Evolutionary conservation across 139 green algal species (phyloP), one percentile per base, ranked within the genome.

Genomic region (Pedinophyceae sp.): DNA sequence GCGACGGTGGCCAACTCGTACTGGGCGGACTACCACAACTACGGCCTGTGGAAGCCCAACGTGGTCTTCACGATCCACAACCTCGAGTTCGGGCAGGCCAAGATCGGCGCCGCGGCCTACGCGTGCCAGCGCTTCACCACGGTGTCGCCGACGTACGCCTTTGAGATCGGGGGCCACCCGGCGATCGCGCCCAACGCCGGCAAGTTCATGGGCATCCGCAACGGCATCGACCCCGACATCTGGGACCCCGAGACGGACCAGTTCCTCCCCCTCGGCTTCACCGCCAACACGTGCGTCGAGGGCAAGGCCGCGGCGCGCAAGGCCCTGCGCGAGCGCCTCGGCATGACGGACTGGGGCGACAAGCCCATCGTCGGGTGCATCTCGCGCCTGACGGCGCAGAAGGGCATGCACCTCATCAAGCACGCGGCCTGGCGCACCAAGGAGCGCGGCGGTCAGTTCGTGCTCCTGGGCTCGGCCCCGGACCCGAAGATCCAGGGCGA

Each of bases 331-430:
- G 28, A 77, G 52, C 55, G 68, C 6, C 34, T 89, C 27, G 64
- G 64, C 48, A 56, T 93, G 26, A 66, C 59, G 17, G 52, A 56
- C 49, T 52, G 55, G 27, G 38, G 51, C 15, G 26, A 57, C 19
- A 22, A 47, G 54, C 84, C 82, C 1, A 45, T 93, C 22, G 69
- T 92, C 20, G 74, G 71, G 3, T 72, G 77, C 19, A 75, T 94
- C 18, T 88, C 78, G 4, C 77, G 84, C 0, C 70, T 94, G 52
- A 87, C 85, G 24, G 74, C 76, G 39, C 84, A 97, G 72, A 97
- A 97, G 71, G 89, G 89, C 55, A 94, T 94, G 56, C 84, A 97
- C 71, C 81, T 97, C n/a, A 98, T 98, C 73, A 89, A 90, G 59
- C 86, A 94, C 58, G 79, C 82, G n/a, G 77, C 75, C 15, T 92